Evolutionary conservation across 2,329 filamentous ascomycete genomes (phyloP).

Genomic region (Cladosporium austrohemisphaericum): DNA sequence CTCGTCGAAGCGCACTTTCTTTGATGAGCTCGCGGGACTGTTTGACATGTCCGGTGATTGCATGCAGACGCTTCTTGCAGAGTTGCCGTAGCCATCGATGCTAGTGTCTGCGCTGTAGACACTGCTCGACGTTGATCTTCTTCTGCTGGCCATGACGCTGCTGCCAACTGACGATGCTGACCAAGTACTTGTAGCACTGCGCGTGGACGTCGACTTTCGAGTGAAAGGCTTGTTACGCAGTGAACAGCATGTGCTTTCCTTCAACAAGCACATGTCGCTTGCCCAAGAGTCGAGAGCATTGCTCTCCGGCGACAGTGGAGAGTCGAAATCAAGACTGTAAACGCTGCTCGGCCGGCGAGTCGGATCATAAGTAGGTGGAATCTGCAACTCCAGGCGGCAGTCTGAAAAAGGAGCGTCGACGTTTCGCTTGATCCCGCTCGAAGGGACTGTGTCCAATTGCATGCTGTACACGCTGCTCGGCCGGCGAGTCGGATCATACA

Average conservation of each 20-base stretch:
- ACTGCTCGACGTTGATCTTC: not conserved
- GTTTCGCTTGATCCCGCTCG: no score
- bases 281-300: slow-evolving; percentile 1
- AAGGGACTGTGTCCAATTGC: no score
- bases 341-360: not conserved
- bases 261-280: not conserved
- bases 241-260: slow-evolving; percentile 1
- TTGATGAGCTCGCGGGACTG: not conserved
- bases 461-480: slow-evolving; percentile 2
- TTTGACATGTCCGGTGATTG: not conserved
- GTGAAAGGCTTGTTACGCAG: slow-evolving; percentile 1
- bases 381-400: no score
- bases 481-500: not conserved
- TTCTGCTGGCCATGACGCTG: not conserved
- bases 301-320: slow-evolving; percentile 3
- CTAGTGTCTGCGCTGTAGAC: slow-evolving; percentile 10
- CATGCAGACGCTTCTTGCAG: not conserved
- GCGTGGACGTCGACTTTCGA: not conserved
- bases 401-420: not conserved
- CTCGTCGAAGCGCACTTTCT: slow-evolving; percentile 4
- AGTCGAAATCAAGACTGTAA: slow-evolving; percentile 5
- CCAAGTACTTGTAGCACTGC: not conserved
- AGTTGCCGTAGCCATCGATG: not conserved
- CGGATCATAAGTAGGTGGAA: no score
- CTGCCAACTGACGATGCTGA: not conserved